A percentile compares a stretch with the other conserved stretches of the same genome.
These are phyloP conservation scores for Actinomucor elegans DNA, from an alignment of 371 early-diverging fungal genomes.

Conservation along the genomic window DNA sequence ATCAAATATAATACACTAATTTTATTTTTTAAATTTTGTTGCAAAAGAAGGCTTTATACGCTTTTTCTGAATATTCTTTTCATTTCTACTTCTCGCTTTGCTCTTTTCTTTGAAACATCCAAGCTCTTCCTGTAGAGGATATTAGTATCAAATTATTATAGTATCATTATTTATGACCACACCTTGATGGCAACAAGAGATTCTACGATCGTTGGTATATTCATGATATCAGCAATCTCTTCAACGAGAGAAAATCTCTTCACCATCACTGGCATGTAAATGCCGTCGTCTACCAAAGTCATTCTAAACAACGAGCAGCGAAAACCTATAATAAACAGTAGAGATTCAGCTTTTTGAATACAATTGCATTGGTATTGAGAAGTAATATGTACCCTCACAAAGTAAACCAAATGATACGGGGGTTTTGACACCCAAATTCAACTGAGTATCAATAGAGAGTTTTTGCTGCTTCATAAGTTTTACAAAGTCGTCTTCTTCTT, in stretches of 20 bases:
- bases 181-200: conserved; percentile 15
- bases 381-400: not conserved
- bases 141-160: too few species aligned
- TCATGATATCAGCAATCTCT: conserved; percentile 6
- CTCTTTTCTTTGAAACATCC: too few species aligned
- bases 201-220: conserved; percentile 11
- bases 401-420: conserved; percentile 17
- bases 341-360: not conserved
- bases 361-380: not conserved
- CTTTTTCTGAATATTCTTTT: too few species aligned
- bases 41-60: too few species aligned
- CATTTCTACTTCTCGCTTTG: too few species aligned
- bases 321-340: conserved; percentile 4
- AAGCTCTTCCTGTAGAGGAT: too few species aligned
- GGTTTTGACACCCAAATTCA: conserved; percentile 8
- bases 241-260: conserved; percentile 10
- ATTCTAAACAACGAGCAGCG: conserved; percentile 12
- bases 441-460: conserved; percentile 11
- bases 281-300: conserved; percentile 15
- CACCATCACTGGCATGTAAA: conserved; percentile 15
- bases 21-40: too few species aligned
- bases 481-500: conserved; percentile 6
- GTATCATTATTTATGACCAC: too few species aligned
- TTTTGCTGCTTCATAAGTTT: conserved; percentile 19
- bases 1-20: too few species aligned